Evolutionary conservation across 148 eudicot genomes (phyloP), one percentile per base, ranked within the genome.

Genomic region (Nepenthes gracilis): DNA sequence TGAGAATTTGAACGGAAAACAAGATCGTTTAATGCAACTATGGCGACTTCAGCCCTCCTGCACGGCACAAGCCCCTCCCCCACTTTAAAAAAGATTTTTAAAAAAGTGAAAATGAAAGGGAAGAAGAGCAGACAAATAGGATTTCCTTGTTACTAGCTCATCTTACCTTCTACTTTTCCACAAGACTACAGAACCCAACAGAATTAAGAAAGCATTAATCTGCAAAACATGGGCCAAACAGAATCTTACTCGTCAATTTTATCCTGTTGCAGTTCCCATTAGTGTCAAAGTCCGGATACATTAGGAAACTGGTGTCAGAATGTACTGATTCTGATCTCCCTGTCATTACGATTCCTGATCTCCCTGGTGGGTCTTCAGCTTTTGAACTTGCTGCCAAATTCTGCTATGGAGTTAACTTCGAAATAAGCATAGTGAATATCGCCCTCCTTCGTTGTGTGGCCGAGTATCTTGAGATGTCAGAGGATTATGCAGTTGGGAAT

Each of bases 361-460:
- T 93, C 49, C 96, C 99, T 0, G 99, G 99, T n/a, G 97, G 97
- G 9, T 67, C 84, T 38, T 87, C 79, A 34, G 89, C 87, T 2
- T 89, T 93, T 63, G 97, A 86, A 47, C 85, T 93, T 0, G 99
- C 90, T 1, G 87, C 92, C 40, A 93, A 93, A 47, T 93, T 89
- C 72, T 93, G 97, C 70, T 93, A 93, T 55, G 99, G 87, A 23
- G 80, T 89, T 35, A 83, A 89, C 63, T 81, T 89, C 10, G 97
- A 89, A 70, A 81, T 93, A 12, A 63, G 64, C 63, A 77, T 78
- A 11, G 87, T 83, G 34, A 93, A 93, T 80, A 81, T 86, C 34
- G 95, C 95, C 40, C 65, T 75, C 70, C 78, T 86, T 15, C 72
- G 92, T 35, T 93, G 97, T 56, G 90, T 65, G 59, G 86, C 99